Evolutionary conservation across 2,329 filamentous ascomycete genomes (phyloP).

Genomic region (Pestalotiopsis sp.): DNA sequence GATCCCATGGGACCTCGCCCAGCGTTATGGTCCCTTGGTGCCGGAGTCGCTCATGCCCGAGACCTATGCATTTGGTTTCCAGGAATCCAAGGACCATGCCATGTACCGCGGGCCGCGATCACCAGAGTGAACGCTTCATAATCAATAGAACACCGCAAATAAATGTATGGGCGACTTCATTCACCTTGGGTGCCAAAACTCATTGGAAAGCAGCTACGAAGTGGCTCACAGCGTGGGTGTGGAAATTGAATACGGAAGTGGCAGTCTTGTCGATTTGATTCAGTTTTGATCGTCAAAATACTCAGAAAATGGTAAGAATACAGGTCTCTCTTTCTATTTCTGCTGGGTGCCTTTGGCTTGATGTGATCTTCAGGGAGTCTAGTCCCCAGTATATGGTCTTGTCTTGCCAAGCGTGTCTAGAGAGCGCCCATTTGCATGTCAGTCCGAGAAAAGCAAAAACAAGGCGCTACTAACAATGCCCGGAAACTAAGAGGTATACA

Average conservation of each 20-base stretch:
- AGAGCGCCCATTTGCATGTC: background rate
- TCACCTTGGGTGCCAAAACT: too few species aligned
- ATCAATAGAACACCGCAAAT: too few species aligned
- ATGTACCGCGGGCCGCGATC: background rate
- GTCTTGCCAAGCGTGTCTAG: background rate
- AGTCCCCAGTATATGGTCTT: background rate
- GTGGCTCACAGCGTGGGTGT: too few species aligned
- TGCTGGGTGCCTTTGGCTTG: background rate
- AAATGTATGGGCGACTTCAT: too few species aligned
- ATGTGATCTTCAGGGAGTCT: background rate
- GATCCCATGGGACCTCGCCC: background rate
- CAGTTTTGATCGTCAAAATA: too few species aligned
- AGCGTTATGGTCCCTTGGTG: background rate
- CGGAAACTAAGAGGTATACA: too few species aligned
- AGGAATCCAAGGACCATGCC: background rate
- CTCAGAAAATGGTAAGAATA: too few species aligned
- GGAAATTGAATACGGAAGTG: too few species aligned
- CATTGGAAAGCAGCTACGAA: too few species aligned
- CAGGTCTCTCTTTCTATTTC: too few species aligned
- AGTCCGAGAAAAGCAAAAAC: background rate
- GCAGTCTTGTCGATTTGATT: too few species aligned
- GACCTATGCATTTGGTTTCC: background rate
- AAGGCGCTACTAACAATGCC: background rate
- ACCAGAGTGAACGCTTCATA: too few species aligned
- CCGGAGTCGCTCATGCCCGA: conserved; percentile 5